phyloP scores from a whole-genome alignment of 768 basidiomycete genomes.

The Podaxis sp. region DNA sequence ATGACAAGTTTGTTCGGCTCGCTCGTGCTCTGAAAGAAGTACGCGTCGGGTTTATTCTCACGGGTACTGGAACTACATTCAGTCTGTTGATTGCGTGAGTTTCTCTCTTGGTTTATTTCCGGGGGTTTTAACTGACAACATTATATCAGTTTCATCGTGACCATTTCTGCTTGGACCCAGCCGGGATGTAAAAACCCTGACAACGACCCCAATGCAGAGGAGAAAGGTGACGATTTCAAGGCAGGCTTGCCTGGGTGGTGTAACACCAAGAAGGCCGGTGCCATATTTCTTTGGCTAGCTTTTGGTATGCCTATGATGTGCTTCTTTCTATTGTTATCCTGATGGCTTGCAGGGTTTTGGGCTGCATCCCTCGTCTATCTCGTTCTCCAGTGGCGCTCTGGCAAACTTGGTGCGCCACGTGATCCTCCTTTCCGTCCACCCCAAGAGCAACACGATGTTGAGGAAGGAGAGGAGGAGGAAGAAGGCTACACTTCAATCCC shows the following conservation, averaged over 20 bases:
- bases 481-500: conserved; percentile 54
- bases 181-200: conserved; percentile 84
- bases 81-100: conserved; percentile 79
- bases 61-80: conserved; percentile 62
- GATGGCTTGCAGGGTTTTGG: conserved; percentile 63
- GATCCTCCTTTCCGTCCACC: conserved; percentile 82
- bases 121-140: conserved; percentile 4
- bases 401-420: conserved; percentile 55
- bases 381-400: conserved; percentile 76
- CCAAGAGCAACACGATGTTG: conserved; percentile 42
- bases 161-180: conserved; percentile 86
- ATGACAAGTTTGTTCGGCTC: conserved; percentile 74
- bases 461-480: conserved; percentile 54
- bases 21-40: conserved; percentile 82
- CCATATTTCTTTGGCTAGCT: conserved; percentile 86
- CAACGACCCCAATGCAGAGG: conserved; percentile 76
- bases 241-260: conserved; percentile 80
- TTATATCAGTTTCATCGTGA: conserved; percentile 60
- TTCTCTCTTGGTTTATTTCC: conserved; percentile 9
- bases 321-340: background rate
- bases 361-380: conserved; percentile 63
- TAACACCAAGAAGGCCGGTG: conserved; percentile 87
- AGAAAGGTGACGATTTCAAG: conserved; percentile 63
- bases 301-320: conserved; percentile 52
- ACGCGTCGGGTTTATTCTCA: conserved; percentile 82